Base-by-base conservation (phyloP, 2,329 filamentous ascomycete genomes). In the Cryphonectria japonica region DNA sequence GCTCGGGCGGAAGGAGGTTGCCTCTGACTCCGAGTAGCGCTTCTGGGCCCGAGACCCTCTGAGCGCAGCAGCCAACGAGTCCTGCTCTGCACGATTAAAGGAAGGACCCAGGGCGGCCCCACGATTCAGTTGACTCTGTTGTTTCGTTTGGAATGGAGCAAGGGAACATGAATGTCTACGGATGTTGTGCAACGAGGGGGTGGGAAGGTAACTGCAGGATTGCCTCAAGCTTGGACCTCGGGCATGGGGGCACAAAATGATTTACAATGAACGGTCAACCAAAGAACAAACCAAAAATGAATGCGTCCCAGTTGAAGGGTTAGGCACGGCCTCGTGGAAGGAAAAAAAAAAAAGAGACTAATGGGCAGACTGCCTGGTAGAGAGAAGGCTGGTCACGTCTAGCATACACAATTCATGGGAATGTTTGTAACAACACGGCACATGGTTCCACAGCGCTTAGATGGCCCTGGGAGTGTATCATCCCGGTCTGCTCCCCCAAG, bases 1-100 rank as follows among this genome's bases (percentile, higher is more conserved):
- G 66, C 72, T 81, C 8, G 79, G 79, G 14, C 75, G 80, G 74
- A 78, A 78, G 52, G 75, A 76, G 2, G 78, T 76, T 22, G 67
- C 59, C 26, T 78, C 78, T 11, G 79, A 81, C 60, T 79, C 79
- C 52, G 79, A 80, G 52, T 80, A 69, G 60, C 39, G 11, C 26
- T 11, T 29, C 22, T 61, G 22, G 16, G 14, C 13, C 19, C 34
- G 8, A 37, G 8, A 22, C 22, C 9, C 57, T 37, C 37, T 60
- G 50, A 14, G 9, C 22, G 9, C n/a, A 14, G 50, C 50, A 54
- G 50, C 8, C 11, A 8, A 54, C 5, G 3, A 16, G 19, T 26
- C 13, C 50, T 54, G 8, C 50, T 26, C n/a, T 54, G 50, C n/a
- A 14, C 13, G 52, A 1, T 57, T 16, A 3, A 3, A 29, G 52